Conservation (phyloP, 805 yeast genomes). For the Starmerella potacharoeniae region DNA sequence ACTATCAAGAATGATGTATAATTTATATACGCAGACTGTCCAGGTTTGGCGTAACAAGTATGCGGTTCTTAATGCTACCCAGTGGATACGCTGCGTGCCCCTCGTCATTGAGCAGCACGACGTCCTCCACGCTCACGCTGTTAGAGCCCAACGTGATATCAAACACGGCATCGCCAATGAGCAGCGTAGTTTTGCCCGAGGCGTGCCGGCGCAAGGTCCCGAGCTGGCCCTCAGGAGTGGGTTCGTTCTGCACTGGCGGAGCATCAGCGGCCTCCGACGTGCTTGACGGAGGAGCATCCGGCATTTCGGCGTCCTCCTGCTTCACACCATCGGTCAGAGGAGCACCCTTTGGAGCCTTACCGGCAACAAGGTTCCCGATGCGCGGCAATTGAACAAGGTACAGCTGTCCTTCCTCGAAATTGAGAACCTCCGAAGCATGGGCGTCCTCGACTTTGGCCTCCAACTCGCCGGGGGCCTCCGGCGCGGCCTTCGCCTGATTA, state of each 20-base stretch:
- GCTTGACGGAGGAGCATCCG: constrained; percentile 8
- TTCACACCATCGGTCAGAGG: background rate
- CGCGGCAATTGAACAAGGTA: constrained; percentile 37
- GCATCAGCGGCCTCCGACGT: background rate
- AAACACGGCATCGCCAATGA: constrained; percentile 56
- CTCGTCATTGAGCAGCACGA: constrained; percentile 44
- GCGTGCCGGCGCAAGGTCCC: constrained; percentile 69
- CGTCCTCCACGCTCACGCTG: constrained; percentile 60
- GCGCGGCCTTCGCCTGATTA: background rate
- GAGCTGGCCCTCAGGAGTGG: constrained; percentile 40
- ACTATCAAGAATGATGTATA: background rate
- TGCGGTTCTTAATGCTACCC: constrained; percentile 46
- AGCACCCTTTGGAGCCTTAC: constrained; percentile 6
- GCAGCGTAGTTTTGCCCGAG: constrained; percentile 70
- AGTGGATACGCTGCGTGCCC: constrained; percentile 33
- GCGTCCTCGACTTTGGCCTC: constrained; percentile 5
- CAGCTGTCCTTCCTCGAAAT: constrained; percentile 24
- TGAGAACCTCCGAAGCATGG: constrained; percentile 5
- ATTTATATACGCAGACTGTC: constrained; percentile 9
- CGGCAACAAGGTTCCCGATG: constrained; percentile 30
- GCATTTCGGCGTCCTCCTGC: constrained; percentile 14
- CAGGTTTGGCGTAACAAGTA: constrained; percentile 48
- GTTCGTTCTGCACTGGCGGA: background rate
- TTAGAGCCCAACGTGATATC: constrained; percentile 65
- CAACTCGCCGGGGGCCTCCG: background rate